Base-by-base conservation (phyloP, 768 basidiomycete genomes). In the Mrakia gelida region DNA sequence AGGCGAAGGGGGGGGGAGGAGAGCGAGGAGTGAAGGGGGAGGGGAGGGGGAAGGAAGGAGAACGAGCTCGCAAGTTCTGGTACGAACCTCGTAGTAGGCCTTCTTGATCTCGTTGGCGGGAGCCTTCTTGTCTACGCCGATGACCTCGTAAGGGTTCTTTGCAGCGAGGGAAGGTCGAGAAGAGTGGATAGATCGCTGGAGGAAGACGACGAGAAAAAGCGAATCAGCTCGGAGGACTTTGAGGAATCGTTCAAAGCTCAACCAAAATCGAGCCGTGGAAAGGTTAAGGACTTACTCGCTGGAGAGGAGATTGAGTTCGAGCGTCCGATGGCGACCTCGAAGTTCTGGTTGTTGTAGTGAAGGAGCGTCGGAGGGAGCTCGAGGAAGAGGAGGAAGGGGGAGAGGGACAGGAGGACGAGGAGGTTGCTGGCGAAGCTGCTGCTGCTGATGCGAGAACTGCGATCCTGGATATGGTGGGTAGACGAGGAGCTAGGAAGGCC, bases 91-190 rank as follows among this genome's bases (percentile, higher is more conserved):
- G 85, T 98, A 99, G 85, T 99, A 99, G 3, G 89, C 89, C 86
- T 98, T 98, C 89, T 99, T 99, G 82, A 99, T 98, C 81, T 98
- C 94, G 30, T 91, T 89, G 38, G 90, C 84, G 30, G 90, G 87
- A 67, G 96, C 92, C 84, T 94, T 93, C 81, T 90, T 90, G 81
- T 88, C 88, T 11, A 98, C 91, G 34, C 97, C 96, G 15, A 99
- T 86, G n/a, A 93, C 91, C 43, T 91, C 85, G 84, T 99, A 99
- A 2, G 97, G 97, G 83, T 93, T 91, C 84, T 92, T 95, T 11
- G 89, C 88, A 38, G 87, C 86, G 75, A 85, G 84, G 63, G 83
- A 82, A 30, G 88, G 85, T 32, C 87, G 82, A 34, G 93, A 90
- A 10, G 90, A 87, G 86, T 96, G 94, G 82, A 97, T 88, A 21